These are phyloP conservation scores for Fusarium acutatum DNA, from an alignment of 2,329 filamentous ascomycete genomes.

Conservation along the genomic window DNA sequence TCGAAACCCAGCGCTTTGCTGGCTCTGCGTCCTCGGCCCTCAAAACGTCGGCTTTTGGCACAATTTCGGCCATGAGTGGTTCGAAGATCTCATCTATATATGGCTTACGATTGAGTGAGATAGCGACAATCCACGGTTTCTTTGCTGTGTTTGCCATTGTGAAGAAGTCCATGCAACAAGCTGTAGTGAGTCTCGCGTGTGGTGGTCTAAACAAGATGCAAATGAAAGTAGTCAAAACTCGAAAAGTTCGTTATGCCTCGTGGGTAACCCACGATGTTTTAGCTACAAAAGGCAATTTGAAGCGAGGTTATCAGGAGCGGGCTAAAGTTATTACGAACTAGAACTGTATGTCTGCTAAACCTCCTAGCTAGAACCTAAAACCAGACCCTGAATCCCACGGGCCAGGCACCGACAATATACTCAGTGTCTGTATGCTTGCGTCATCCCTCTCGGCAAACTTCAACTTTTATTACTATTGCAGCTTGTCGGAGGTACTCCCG, in stretches of 20 bases:
- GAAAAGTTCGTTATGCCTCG: background rate
- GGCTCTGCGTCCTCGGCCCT: fast-evolving
- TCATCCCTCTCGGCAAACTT: too few species aligned
- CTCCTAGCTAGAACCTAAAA: too few species aligned
- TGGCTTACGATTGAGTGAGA: background rate
- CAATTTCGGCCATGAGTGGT: background rate
- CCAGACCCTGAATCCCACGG: too few species aligned
- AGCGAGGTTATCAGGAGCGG: too few species aligned
- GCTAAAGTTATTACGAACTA: background rate
- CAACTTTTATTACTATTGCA: too few species aligned
- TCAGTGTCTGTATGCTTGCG: too few species aligned
- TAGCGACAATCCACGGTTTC: background rate
- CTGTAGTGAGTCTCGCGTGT: background rate
- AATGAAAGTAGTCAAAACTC: background rate
- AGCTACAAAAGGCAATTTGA: background rate
- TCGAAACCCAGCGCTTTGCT: background rate
- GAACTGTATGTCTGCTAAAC: too few species aligned
- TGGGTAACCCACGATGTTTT: background rate
- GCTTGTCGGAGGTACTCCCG: too few species aligned
- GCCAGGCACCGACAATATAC: too few species aligned
- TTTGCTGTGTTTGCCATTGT: background rate
- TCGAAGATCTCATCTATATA: fast-evolving
- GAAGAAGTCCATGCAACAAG: fast-evolving
- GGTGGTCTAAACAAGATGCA: background rate
- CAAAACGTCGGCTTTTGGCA: background rate